phyloP scores from a whole-genome alignment of 176 grass and related monocot species.

The Chrysopogon serrulatus region DNA sequence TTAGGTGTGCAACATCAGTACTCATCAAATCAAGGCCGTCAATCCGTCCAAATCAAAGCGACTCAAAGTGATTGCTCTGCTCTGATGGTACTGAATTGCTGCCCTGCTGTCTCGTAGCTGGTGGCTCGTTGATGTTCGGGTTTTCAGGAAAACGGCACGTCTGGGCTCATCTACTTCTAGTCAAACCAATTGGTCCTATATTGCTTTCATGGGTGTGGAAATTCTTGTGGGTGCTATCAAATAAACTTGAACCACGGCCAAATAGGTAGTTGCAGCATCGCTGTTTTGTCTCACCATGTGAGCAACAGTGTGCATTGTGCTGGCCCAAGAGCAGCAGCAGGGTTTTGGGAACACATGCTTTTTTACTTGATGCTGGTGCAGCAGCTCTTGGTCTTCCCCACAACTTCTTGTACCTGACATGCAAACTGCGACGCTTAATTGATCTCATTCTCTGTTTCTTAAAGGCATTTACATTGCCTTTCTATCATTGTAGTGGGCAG shows the following conservation, averaged over 20 bases:
- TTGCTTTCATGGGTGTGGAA: neutral
- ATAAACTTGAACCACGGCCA: neutral
- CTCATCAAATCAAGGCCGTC: neutral
- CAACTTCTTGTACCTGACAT: neutral
- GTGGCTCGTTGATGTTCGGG: neutral
- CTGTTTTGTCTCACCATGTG: neutral
- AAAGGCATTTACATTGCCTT: neutral
- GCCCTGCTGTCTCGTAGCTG: neutral
- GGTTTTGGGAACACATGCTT: neutral
- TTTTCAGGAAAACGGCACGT: neutral
- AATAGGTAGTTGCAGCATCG: neutral
- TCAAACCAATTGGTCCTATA: neutral
- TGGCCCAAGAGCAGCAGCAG: neutral
- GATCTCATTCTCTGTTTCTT: neutral
- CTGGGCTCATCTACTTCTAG: neutral
- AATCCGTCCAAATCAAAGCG: neutral
- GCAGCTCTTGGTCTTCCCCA: neutral
- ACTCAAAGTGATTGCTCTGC: neutral
- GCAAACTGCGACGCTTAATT: neutral
- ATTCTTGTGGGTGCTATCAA: neutral
- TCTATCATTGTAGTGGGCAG: neutral
- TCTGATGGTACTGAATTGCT: neutral
- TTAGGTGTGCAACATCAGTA: neutral
- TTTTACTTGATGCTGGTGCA: neutral
- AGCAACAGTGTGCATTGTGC: neutral